Base-by-base conservation (phyloP, 208 protist species). In the Balamuthia mandrillaris region DNA sequence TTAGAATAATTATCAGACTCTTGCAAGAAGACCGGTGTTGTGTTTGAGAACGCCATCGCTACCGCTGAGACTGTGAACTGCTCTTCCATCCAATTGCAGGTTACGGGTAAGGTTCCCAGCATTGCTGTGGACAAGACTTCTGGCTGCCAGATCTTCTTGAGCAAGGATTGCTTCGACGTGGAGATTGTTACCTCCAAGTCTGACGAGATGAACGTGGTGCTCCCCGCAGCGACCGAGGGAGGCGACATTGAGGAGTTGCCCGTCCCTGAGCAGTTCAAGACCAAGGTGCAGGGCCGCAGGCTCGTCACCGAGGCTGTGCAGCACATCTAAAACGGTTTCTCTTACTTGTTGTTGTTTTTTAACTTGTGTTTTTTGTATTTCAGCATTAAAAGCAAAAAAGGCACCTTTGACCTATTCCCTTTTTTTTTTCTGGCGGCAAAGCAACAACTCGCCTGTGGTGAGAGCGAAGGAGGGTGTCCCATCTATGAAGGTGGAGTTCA, bases 111-210 rank as follows among this genome's bases (percentile, higher is more conserved):
- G 21, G 78, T 85, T 27, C 89, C 91, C 47, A 88, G 86, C 0
- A 56, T 95, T 21, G 42, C 74, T 56, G 87, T 95, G 41, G 93
- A 95, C 82, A 93, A 93, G 81, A 91, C 87, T 41, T 88, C 88
- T 18, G 91, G 89, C 54, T 35, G 31, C 31, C 88, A 94, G 78
- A 7, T 95, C 9, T 94, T 90, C 68, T 65, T 95, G 1, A 86
- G 61, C 14, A 51, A 86, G 24, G 79, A 89, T 5, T 63, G 85
- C 16, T 49, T 92, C 9, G 84, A 88, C 44, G 79, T 72, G 42
- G 89, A 95, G 74, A 88, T 95, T 24, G 54, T 93, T 37, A 84
- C 89, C 27, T 86, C 93, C 47, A 94, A 94, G 65, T 89, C 86
- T 7, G 88, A 87, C 14, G 86, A 91, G 56, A 90, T 95, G 86